Conservation (phyloP, 345 rosid genomes). For the Dipteronia sinensis region DNA sequence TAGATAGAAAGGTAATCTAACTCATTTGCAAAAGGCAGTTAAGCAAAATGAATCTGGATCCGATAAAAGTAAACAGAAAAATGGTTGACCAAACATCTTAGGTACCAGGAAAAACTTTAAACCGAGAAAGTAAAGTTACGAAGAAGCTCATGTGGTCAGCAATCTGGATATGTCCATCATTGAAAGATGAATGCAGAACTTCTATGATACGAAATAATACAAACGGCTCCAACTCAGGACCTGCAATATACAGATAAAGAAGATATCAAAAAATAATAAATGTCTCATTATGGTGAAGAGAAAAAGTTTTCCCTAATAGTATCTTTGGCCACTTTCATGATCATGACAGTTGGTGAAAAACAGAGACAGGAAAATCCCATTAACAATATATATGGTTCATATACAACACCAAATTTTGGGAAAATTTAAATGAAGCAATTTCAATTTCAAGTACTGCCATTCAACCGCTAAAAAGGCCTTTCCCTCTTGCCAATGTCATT, state of each 20-base stretch:
- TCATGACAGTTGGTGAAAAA: background rate
- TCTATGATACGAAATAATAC: conserved; percentile 59
- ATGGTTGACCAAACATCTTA: conserved; percentile 3
- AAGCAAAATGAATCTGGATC: conserved; percentile 1
- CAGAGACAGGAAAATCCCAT: background rate
- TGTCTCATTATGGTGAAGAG: conserved; percentile 3
- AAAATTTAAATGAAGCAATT: background rate
- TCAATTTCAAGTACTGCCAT: background rate
- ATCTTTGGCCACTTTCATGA: conserved; percentile 6
- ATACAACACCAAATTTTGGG: conserved; percentile 5
- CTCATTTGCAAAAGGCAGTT: background rate
- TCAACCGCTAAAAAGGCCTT: background rate
- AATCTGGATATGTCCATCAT: conserved; percentile 65
- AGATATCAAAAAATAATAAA: background rate
- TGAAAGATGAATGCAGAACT: conserved; percentile 60
- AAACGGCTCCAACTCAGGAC: conserved; percentile 57
- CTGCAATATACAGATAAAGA: conserved; percentile 41
- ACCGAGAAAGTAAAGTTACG: conserved; percentile 56
- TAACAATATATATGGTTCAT: background rate
- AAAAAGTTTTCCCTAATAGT: background rate
- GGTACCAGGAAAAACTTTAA: conserved; percentile 65
- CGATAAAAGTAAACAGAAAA: too few relatives aligned
- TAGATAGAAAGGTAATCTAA: background rate
- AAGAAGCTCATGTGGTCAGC: conserved; percentile 71
- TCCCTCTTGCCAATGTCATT: conserved; percentile 6